Evolutionary conservation across 108 stramenopile species (phyloP).

Genomic region (Cylindrotheca fusiformis): DNA sequence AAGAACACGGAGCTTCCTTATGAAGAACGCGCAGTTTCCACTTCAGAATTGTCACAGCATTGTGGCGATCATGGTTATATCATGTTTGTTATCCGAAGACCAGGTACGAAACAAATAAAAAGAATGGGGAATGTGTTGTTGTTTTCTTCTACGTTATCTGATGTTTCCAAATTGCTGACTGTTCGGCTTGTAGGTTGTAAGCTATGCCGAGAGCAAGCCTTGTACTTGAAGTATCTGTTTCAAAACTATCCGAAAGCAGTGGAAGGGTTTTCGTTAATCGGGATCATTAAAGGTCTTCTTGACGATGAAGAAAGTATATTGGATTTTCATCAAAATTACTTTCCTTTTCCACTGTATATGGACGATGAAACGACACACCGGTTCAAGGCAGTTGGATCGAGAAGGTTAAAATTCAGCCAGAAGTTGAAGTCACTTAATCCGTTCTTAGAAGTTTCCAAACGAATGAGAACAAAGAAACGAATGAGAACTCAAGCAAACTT

Average conservation of each 20-base stretch:
- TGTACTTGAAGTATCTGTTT: conserved; percentile 36
- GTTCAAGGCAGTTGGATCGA: conserved; percentile 53
- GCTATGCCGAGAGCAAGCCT: conserved; percentile 68
- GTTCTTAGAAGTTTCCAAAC: conserved; percentile 24
- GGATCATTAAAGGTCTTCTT: conserved; percentile 25
- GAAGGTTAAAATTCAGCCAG: background rate
- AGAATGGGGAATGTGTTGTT: background rate
- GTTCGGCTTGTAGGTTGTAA: conserved; percentile 30
- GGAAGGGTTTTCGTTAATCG: conserved; percentile 37
- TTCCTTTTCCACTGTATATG: conserved; percentile 41
- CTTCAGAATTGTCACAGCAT: background rate
- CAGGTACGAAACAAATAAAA: conserved; percentile 4
- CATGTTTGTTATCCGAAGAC: conserved; percentile 40
- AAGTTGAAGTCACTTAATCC: conserved; percentile 25
- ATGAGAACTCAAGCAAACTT: conserved; percentile 62
- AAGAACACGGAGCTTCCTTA: no score
- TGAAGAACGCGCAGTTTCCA: no score
- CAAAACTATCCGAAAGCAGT: conserved; percentile 1
- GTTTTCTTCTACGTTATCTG: background rate
- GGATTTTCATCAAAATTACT: conserved; percentile 54
- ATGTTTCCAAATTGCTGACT: background rate
- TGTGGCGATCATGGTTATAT: background rate
- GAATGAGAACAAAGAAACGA: conserved; percentile 35
- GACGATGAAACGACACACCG: conserved; percentile 43
- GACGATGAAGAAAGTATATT: conserved; percentile 51